Percentiles rank a stretch among this genome's conserved stretches.
phyloP scores from a whole-genome alignment of 495 filamentous ascomycete genomes.

The Clohesyomyces aquaticus region DNA sequence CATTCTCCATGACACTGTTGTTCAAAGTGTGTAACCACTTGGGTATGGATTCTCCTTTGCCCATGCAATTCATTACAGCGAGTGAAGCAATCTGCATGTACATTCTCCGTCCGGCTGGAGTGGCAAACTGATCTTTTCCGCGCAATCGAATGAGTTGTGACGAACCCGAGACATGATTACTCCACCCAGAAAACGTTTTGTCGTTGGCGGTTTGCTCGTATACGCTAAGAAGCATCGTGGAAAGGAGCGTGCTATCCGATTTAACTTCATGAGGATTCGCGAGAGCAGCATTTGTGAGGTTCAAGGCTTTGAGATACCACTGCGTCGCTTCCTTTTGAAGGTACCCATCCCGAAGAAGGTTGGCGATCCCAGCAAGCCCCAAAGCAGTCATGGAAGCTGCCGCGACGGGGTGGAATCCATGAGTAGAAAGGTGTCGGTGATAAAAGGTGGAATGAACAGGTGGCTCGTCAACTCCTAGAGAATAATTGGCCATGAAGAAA shows the following conservation, averaged over 20 bases:
- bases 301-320: conserved; percentile 56
- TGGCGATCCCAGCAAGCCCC: conserved; percentile 56
- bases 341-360: conserved; percentile 46
- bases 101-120: conserved; percentile 58
- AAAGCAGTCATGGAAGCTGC: conserved; percentile 50
- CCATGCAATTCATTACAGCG: conserved; percentile 25
- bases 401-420: conserved; percentile 33
- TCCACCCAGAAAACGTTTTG: conserved; percentile 49
- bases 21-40: conserved; percentile 23
- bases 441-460: conserved; percentile 1
- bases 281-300: conserved; percentile 59
- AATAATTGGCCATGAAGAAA: conserved; percentile 33
- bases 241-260: conserved; percentile 64
- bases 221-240: conserved; percentile 63
- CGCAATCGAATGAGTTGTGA: conserved; percentile 60
- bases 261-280: conserved; percentile 57
- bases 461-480: conserved; percentile 26
- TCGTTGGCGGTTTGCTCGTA: conserved; percentile 45
- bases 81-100: conserved; percentile 52
- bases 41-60: conserved; percentile 7
- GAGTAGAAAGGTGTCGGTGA: conserved; percentile 17
- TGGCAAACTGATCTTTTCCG: conserved; percentile 60
- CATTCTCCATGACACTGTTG: conserved; percentile 10
- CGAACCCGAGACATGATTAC: conserved; percentile 64
- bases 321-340: conserved; percentile 50